Percentiles rank a stretch among this genome's conserved stretches.
These are phyloP conservation scores for Talaromyces proteolyticus DNA, from an alignment of 495 filamentous ascomycete genomes.

Conservation along the genomic window DNA sequence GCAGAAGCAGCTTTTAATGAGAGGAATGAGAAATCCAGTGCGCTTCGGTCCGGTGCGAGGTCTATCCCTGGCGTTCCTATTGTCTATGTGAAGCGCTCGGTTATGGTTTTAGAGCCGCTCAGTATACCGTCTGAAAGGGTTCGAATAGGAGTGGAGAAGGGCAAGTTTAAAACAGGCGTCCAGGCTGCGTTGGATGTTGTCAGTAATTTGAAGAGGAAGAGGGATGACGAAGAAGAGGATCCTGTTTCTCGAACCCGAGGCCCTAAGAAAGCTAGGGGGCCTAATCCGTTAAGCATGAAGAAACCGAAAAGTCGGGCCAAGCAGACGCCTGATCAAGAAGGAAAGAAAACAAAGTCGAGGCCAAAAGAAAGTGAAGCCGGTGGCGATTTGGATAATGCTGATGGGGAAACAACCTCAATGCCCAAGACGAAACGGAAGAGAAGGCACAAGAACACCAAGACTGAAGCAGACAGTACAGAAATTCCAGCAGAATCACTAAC, in stretches of 20 bases:
- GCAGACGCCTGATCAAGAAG: slow-evolving; percentile 9
- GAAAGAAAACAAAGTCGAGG: slow-evolving; percentile 3
- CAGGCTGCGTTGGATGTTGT: slow-evolving; percentile 32
- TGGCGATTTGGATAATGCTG: slow-evolving; percentile 12
- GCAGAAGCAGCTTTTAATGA: slow-evolving; percentile 10
- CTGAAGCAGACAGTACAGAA: background rate
- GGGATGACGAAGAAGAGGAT: slow-evolving; percentile 24
- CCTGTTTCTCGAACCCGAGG: slow-evolving; percentile 49
- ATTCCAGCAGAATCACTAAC: background rate
- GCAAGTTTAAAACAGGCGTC: slow-evolving; percentile 70
- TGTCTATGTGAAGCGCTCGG: slow-evolving; percentile 76
- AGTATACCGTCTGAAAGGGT: slow-evolving; percentile 53
- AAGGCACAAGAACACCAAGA: slow-evolving; percentile 28
- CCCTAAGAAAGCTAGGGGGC: slow-evolving; percentile 68
- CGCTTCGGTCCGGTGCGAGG: slow-evolving; percentile 27
- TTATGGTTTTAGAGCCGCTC: slow-evolving; percentile 92
- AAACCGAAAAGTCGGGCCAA: slow-evolving; percentile 60
- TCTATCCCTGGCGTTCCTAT: slow-evolving; percentile 67
- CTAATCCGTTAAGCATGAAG: slow-evolving; percentile 87
- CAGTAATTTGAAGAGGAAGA: slow-evolving; percentile 39
- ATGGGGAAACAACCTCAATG: slow-evolving; percentile 14
- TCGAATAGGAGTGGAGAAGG: slow-evolving; percentile 61
- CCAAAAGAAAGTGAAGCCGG: slow-evolving; percentile 14
- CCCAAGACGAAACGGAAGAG: slow-evolving; percentile 36
- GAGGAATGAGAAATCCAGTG: slow-evolving; percentile 25